phyloP scores from a whole-genome alignment of 2,329 filamentous ascomycete species.

The Botrytis galanthina region DNA sequence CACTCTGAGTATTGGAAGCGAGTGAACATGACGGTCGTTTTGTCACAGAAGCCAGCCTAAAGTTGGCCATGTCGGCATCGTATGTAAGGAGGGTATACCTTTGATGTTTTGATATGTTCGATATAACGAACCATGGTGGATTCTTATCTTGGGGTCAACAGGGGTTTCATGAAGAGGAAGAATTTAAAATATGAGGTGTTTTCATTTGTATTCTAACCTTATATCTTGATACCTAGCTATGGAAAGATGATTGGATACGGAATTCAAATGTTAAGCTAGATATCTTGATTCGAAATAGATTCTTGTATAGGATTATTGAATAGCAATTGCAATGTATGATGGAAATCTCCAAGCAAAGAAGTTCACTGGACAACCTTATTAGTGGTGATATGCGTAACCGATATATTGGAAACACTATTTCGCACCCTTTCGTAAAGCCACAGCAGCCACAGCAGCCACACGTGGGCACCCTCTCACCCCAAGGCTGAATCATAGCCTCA shows the following conservation, averaged over 20 bases:
- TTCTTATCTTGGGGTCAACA: neutral
- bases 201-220: neutral
- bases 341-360: neutral
- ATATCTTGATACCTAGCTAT: neutral
- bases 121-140: neutral
- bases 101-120: neutral
- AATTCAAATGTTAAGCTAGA: neutral
- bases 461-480: neutral
- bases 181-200: neutral
- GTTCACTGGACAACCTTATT: too few relatives aligned
- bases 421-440: neutral
- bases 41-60: neutral
- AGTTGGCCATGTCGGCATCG: neutral
- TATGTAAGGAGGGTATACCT: neutral
- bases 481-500: slow-evolving; percentile 8
- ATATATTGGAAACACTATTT: too few relatives aligned
- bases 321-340: slow-evolving; percentile 12
- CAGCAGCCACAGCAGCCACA: neutral
- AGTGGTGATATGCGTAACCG: too few relatives aligned
- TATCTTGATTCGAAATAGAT: slow-evolving; percentile 28
- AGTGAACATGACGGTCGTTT: neutral
- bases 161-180: neutral
- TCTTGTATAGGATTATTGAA: slow-evolving; percentile 26
- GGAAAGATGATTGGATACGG: too few relatives aligned
- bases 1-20: neutral